Base-by-base conservation (phyloP, 2,329 filamentous ascomycete genomes). In the Fusarium armeniacum region DNA sequence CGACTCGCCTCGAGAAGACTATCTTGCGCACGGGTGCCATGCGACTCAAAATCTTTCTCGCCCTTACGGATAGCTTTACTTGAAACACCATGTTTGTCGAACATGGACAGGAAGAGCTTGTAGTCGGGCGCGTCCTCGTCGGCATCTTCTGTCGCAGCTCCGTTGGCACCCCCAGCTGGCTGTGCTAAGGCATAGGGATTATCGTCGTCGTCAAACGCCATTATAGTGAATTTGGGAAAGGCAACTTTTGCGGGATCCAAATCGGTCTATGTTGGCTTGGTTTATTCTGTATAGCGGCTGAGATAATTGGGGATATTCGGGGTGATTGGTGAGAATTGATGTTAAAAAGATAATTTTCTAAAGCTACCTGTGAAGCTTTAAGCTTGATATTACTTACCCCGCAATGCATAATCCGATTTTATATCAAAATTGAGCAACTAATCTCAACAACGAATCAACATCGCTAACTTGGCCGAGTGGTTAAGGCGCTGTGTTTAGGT, bases 41-140 rank as follows among this genome's bases (percentile, higher is more conserved):
- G 94, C 30, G 92, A 90, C 81, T 98, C 96, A 78, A 98, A 99
- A 82, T 99, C 96, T 80, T 99, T 99, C 78, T 97, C 94, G 65
- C 96, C 96, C 69, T 94, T 93, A 71, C 95, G 94, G 36, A 97
- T 93, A 13, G 94, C 86, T 73, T 89, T 88, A 52, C 84, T 79
- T 11, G 85, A 85, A 44, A 85, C 79, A 47, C 83, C 81, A 55
- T 82, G 81, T 75, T 87, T 86, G 65, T 82, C 78, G 67, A 85
- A 84, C 67, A 87, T 80, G 32, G 85, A 81, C 5, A 83, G 82
- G 67, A 90, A 90, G 67, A 94, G 90, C 69, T 92, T 90, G 79
- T 95, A 98, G 81, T 98, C 95, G 75, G 94, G 93, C 3, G 90
- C 88, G 78, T 94, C 92, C 73, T 97, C 94, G 41, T 91, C 91